Base-by-base conservation (phyloP, 1,284 basidiomycete genomes). In the Wallemia mellicola region DNA sequence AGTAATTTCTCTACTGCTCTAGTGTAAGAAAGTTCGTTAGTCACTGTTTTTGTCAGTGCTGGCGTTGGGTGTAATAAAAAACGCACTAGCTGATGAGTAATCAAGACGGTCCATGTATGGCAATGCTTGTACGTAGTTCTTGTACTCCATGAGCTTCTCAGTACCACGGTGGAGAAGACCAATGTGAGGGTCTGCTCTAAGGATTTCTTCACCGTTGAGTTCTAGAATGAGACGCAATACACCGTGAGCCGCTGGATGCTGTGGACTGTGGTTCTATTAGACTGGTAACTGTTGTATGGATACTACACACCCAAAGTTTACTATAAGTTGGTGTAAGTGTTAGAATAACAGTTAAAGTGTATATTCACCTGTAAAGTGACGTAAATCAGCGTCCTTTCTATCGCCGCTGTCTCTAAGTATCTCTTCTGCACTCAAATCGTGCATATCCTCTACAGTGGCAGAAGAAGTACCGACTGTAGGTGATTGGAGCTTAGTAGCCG, bases 21-120 rank as follows among this genome's bases (percentile, higher is more conserved):
- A 1, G 91, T 86, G 74, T 94, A 99, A 70, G 85, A 94, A 25
- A 94, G 78, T 69, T 95, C 89, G 68, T 94, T 95, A 57, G 89
- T 92, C 89, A 94, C 86, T 58, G 14, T 28, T 61, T 59, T 22
- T n/a, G 22, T 14, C 26, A 28, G 22, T 24, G 33, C 27, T 59
- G 9, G 33, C 58, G 33, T 11, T 14, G 9, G 5, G 3, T 2
- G n/a, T 32, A 11, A 27, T 9, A 24, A 17, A 17, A n/a, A 14
- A 73, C 82, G 59, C 66, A 88, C 86, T 94, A 92, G 96, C 96
- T 58, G 91, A 95, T 60, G 95, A 89, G 68, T 98, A 98, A 76
- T 99, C 92, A 63, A 98, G 77, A 68, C 92, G 87, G 72, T 99
- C 92, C 71, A 98, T 98, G 75, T 98, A 96, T 1, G 92, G 94